Conservation (phyloP, 176 grass and related monocot species). For the Ensete ventricosum region DNA sequence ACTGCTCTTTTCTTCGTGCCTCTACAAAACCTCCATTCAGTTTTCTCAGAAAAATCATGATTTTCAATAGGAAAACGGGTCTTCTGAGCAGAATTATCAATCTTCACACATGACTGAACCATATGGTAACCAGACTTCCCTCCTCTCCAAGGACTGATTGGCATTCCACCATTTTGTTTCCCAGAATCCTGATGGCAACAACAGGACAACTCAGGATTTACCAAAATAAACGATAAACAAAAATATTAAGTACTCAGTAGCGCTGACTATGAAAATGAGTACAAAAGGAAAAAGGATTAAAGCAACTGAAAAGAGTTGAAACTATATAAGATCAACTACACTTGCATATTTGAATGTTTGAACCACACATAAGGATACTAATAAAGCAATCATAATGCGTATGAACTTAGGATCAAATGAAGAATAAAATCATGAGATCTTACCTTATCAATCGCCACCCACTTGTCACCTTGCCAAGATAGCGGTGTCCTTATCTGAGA, state of each 20-base stretch:
- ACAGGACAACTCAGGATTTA: no score
- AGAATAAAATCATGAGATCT: no score
- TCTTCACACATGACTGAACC: background rate
- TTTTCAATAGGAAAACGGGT: background rate
- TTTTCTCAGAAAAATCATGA: background rate
- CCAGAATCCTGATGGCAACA: background rate
- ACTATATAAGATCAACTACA: no score
- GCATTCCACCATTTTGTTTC: background rate
- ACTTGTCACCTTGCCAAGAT: constrained; percentile 60
- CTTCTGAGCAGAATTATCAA: background rate
- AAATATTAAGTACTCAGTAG: no score
- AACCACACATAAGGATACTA: no score
- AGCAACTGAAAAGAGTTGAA: no score
- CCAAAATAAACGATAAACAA: no score
- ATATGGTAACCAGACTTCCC: background rate
- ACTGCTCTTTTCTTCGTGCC: constrained; percentile 42
- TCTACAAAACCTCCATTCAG: background rate
- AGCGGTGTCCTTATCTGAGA: constrained; percentile 41
- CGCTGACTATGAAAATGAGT: no score
- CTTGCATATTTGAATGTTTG: no score
- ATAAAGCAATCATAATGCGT: no score
- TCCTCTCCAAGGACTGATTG: background rate
- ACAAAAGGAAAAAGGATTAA: no score
- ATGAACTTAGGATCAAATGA: no score
- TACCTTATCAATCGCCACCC: constrained; percentile 63